These are phyloP conservation scores for Paraleonurus japonicus DNA, from an alignment of 257 asterid genomes.

Conservation along the genomic window DNA sequence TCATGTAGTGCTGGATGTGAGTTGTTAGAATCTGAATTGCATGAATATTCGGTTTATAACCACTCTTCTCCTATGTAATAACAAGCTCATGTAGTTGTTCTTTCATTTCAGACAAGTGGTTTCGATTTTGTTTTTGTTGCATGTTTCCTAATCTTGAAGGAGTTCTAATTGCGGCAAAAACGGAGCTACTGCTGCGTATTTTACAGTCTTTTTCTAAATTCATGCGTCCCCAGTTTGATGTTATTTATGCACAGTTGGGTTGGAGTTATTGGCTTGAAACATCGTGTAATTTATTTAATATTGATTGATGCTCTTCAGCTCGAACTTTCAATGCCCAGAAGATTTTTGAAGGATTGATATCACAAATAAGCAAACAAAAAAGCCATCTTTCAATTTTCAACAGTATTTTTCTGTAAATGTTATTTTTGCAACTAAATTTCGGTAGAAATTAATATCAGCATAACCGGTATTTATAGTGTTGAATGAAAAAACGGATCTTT, in stretches of 20 bases:
- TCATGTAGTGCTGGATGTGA: conserved; percentile 69
- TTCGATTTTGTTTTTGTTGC: neutral
- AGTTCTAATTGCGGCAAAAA: neutral
- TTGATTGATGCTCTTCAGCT: no score
- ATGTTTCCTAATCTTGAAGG: neutral
- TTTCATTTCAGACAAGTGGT: neutral
- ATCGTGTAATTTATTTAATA: no score
- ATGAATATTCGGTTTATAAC: conserved; percentile 22
- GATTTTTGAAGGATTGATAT: no score
- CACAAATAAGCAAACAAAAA: neutral
- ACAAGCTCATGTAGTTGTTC: neutral
- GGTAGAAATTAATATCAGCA: no score
- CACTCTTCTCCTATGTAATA: neutral
- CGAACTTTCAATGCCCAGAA: no score
- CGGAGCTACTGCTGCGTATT: neutral
- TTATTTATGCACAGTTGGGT: no score
- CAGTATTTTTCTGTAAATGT: no score
- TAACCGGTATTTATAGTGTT: no score
- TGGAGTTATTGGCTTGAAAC: no score
- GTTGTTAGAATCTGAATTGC: conserved; percentile 51
- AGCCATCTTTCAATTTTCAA: neutral
- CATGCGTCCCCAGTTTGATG: no score
- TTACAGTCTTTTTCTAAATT: neutral
- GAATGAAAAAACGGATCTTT: no score
- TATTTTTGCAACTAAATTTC: no score